Evolutionary conservation across 2,329 filamentous ascomycete genomes (phyloP), one percentile per base, ranked within the genome.

Genomic region (Huntiella moniliformis): DNA sequence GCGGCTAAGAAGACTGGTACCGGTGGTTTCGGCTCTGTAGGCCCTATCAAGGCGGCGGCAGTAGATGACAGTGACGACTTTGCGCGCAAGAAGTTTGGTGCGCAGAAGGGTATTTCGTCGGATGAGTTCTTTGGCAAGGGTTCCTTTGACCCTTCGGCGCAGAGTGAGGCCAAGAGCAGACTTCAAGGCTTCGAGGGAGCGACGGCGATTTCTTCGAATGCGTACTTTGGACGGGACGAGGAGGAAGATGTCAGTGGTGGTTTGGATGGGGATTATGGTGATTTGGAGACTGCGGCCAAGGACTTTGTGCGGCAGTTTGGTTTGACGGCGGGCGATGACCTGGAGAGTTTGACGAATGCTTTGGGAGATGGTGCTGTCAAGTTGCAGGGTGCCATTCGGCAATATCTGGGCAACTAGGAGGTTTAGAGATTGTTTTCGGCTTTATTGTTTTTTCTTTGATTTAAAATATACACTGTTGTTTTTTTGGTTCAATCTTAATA

Each of bases 91-190:
- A 94, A 94, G 62, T 98, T 98, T 57, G 88, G 87, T 50, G 64
- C 63, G 38, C 91, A 98, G 61, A 96, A 96, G 68, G 83, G 83
- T 54, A 98, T 98, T 54, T 95, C 86, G 0, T 95, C 87, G 0
- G 91, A 98, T 60, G 91, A 98, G 60, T 98, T 93, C 70, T 98
- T 98, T 59, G 86, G 88, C 56, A 88, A 91, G 60, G 84, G 86
- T 45, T 66, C 73, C 46, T 96, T 79, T 62, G 87, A 98, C 59
- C 77, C 87, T 34, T 70, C 70, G 46, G 75, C 80, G 6, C 81
- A 91, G 58, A 70, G 77, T 44, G 88, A 95, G 65, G 88, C 91
- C 55, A 93, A 93, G 67, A 70, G 71, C 17, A 77, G 91, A 36
- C 73, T 98, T 45, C 79, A 85, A 65, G 83, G 86, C 40, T 98